Percentiles rank a stretch among this genome's conserved stretches.
Evolutionary conservation across 352 stramenopile genomes (phyloP).

Genomic region (Pythium insidiosum): DNA sequence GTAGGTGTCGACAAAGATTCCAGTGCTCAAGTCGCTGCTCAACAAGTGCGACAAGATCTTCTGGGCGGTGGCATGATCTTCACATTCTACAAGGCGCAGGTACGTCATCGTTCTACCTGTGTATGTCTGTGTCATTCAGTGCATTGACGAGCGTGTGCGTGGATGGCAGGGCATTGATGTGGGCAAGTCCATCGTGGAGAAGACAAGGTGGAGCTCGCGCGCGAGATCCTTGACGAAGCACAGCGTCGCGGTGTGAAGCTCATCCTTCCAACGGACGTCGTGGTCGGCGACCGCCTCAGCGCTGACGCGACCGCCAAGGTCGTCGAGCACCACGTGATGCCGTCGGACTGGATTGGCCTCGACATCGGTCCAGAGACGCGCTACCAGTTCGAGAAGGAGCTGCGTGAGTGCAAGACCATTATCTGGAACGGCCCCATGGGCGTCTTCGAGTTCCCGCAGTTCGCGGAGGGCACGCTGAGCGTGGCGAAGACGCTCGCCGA

Average conservation of each 20-base stretch:
- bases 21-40: conserved; percentile 93
- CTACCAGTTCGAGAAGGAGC: conserved; percentile 62
- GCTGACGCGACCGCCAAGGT: conserved; percentile 53
- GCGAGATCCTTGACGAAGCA: conserved; percentile 88
- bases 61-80: conserved; percentile 97
- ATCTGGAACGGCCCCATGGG: conserved; percentile 96
- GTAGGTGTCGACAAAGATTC: conserved; percentile 89
- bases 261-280: conserved; percentile 90
- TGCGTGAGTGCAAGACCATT: conserved; percentile 89
- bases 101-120: conserved; percentile 2
- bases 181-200: conserved; percentile 94
- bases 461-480: conserved; percentile 91
- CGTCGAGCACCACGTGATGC: conserved; percentile 82
- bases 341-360: conserved; percentile 95
- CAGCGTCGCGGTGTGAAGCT: conserved; percentile 85
- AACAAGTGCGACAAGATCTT: conserved; percentile 95
- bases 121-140: background rate
- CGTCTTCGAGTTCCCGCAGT: conserved; percentile 97
- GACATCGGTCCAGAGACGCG: conserved; percentile 66
- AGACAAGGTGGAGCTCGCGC: conserved; percentile 90
- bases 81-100: conserved; percentile 95
- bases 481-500: conserved; percentile 90
- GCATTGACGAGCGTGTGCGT: background rate
- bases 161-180: conserved; percentile 80
- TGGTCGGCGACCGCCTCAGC: conserved; percentile 89